phyloP scores from a whole-genome alignment of 495 filamentous ascomycete species.

The Annulohypoxylon bovei region DNA sequence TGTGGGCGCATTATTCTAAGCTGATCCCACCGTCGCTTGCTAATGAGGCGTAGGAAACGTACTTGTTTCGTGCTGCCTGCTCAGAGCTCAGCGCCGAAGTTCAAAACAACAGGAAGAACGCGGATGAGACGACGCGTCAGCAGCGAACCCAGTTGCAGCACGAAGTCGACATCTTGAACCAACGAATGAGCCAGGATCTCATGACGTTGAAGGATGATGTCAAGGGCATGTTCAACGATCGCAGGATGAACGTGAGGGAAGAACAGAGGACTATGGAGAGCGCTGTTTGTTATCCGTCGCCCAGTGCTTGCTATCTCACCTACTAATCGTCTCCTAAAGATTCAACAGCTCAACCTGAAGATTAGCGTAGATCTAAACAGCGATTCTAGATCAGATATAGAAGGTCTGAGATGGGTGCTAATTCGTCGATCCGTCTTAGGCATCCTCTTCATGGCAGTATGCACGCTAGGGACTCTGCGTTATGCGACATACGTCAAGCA shows the following conservation, averaged over 20 bases:
- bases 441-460: slow-evolving; percentile 68
- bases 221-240: slow-evolving; percentile 94
- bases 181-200: slow-evolving; percentile 82
- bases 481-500: slow-evolving; percentile 59
- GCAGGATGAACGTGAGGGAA: slow-evolving; percentile 88
- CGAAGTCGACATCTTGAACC: slow-evolving; percentile 90
- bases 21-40: background rate
- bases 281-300: slow-evolving; percentile 56
- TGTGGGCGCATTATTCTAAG: slow-evolving; percentile 36
- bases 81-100: slow-evolving; percentile 89
- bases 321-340: slow-evolving; percentile 58
- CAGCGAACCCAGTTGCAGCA: slow-evolving; percentile 88
- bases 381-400: slow-evolving; percentile 88
- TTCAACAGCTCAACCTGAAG: slow-evolving; percentile 93
- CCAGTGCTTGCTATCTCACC: background rate
- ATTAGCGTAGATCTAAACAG: slow-evolving; percentile 87
- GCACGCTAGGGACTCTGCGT: slow-evolving; percentile 59
- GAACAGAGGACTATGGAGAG: slow-evolving; percentile 86
- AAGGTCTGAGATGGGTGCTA: slow-evolving; percentile 88
- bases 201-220: slow-evolving; percentile 85
- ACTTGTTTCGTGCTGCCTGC: slow-evolving; percentile 93
- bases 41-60: slow-evolving; percentile 68
- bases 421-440: slow-evolving; percentile 86
- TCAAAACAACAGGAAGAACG: slow-evolving; percentile 65
- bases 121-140: slow-evolving; percentile 76